Percentiles rank a stretch among this genome's conserved stretches.
These are phyloP conservation scores for Podospora australis DNA, from an alignment of 495 filamentous ascomycete species.

Conservation along the genomic window DNA sequence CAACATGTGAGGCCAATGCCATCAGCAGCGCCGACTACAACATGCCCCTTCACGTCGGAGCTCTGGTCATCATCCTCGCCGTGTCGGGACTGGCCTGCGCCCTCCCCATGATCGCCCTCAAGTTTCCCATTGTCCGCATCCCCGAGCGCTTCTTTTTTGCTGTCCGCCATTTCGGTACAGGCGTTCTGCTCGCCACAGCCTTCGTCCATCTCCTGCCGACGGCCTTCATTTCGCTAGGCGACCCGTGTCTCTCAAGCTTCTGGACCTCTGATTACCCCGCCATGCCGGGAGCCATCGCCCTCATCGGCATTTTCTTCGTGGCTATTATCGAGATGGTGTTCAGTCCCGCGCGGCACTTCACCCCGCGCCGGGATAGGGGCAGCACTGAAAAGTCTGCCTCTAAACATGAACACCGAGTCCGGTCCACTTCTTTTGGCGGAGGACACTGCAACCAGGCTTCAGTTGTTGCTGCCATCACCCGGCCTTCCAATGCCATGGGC, in stretches of 20 bases:
- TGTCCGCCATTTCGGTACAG: constrained; percentile 77
- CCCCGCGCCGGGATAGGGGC: constrained; percentile 1
- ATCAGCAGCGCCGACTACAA: constrained; percentile 48
- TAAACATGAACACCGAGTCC: not conserved
- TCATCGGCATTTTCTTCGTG: constrained; percentile 67
- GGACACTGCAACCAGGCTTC: constrained; percentile 11
- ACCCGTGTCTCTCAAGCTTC: constrained; percentile 67
- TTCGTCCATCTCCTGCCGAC: constrained; percentile 81
- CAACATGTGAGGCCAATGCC: constrained; percentile 12
- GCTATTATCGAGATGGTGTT: constrained; percentile 69
- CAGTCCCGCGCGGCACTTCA: constrained; percentile 41
- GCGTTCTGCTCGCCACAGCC: constrained; percentile 79
- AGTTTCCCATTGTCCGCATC: constrained; percentile 39
- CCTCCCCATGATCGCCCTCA: constrained; percentile 47
- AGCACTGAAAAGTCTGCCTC: not conserved
- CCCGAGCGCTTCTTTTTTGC: constrained; percentile 55
- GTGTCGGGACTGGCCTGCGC: constrained; percentile 60
- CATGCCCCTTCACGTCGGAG: constrained; percentile 63
- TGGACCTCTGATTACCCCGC: constrained; percentile 69
- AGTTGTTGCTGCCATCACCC: constrained; percentile 11
- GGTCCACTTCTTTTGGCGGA: constrained; percentile 1
- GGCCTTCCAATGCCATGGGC: constrained; percentile 2
- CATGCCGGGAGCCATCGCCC: constrained; percentile 72
- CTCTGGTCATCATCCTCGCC: constrained; percentile 63
- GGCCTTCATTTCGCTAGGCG: constrained; percentile 72